A percentile compares a stretch with the other conserved stretches of the same genome.
Conservation (phyloP, 495 filamentous ascomycete species). For the Cercophora samala region DNA sequence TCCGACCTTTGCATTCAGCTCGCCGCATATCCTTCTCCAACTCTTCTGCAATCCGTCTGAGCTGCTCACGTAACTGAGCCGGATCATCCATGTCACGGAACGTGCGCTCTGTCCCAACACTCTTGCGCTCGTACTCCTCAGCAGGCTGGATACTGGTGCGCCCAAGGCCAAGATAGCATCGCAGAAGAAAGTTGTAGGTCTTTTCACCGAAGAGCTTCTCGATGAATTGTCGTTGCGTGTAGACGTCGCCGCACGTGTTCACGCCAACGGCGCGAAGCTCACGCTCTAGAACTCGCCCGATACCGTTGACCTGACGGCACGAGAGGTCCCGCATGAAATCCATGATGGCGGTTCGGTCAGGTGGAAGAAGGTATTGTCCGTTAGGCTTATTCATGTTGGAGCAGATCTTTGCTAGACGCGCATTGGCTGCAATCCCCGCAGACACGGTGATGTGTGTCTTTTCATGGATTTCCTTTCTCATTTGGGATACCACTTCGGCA, state of each 20-base stretch:
- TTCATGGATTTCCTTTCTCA: conserved; percentile 73
- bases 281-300: conserved; percentile 90
- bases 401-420: conserved; percentile 89
- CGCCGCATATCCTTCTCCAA: conserved; percentile 80
- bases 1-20: conserved; percentile 82
- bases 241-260: conserved; percentile 87
- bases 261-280: conserved; percentile 86
- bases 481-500: conserved; percentile 67
- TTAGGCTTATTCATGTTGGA: conserved; percentile 97
- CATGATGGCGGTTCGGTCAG: conserved; percentile 69
- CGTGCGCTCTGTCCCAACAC: conserved; percentile 89
- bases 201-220: conserved; percentile 83
- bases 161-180: conserved; percentile 81
- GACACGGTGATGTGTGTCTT: conserved; percentile 84
- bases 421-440: conserved; percentile 90
- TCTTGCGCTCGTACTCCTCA: conserved; percentile 88
- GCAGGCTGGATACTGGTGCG: conserved; percentile 83
- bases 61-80: conserved; percentile 67
- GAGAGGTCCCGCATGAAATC: conserved; percentile 80
- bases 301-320: conserved; percentile 85
- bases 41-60: conserved; percentile 77
- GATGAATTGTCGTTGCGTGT: conserved; percentile 67
- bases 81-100: conserved; percentile 76
- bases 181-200: conserved; percentile 78
- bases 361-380: conserved; percentile 76